These are phyloP conservation scores for Basipetospora chlamydospora DNA, from an alignment of 2,329 filamentous ascomycete species.

Conservation along the genomic window DNA sequence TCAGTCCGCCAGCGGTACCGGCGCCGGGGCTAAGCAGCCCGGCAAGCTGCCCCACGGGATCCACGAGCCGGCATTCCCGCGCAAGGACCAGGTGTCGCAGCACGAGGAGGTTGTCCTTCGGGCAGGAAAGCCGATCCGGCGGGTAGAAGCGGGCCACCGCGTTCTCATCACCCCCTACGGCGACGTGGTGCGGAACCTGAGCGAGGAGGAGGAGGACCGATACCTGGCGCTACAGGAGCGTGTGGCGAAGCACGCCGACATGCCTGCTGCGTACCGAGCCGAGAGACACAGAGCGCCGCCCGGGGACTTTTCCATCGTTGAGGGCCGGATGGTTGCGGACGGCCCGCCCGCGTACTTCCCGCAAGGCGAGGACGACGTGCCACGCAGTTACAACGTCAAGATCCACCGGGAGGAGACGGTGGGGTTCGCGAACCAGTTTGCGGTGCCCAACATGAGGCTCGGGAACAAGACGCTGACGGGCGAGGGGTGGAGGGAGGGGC, in stretches of 20 bases:
- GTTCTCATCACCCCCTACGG: slow-evolving; percentile 64
- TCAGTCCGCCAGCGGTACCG: slow-evolving; percentile 2
- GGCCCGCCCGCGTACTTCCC: slow-evolving; percentile 49
- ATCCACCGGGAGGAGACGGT: slow-evolving; percentile 53
- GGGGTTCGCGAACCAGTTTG: slow-evolving; percentile 55
- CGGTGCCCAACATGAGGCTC: slow-evolving; percentile 44
- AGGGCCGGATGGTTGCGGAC: slow-evolving; percentile 50
- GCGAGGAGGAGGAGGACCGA: slow-evolving; percentile 50
- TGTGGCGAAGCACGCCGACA: slow-evolving; percentile 33
- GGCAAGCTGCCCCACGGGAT: neutral
- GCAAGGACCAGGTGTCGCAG: slow-evolving; percentile 3
- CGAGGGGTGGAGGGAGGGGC: slow-evolving; percentile 9
- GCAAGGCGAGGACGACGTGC: slow-evolving; percentile 26
- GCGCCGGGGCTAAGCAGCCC: too few species aligned
- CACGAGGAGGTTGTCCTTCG: slow-evolving; percentile 7
- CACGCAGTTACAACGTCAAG: slow-evolving; percentile 46
- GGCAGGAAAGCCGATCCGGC: slow-evolving; percentile 38
- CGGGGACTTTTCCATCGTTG: slow-evolving; percentile 47
- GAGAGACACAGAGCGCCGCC: slow-evolving; percentile 32
- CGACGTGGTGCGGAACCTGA: slow-evolving; percentile 60
- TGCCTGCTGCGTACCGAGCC: slow-evolving; percentile 41
- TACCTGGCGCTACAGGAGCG: slow-evolving; percentile 55
- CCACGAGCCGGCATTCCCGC: neutral
- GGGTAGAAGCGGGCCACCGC: slow-evolving; percentile 41
- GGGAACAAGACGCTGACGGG: slow-evolving; percentile 28